Evolutionary conservation across 345 rosid species (phyloP).

Genomic region (Atalantia buxifolia): DNA sequence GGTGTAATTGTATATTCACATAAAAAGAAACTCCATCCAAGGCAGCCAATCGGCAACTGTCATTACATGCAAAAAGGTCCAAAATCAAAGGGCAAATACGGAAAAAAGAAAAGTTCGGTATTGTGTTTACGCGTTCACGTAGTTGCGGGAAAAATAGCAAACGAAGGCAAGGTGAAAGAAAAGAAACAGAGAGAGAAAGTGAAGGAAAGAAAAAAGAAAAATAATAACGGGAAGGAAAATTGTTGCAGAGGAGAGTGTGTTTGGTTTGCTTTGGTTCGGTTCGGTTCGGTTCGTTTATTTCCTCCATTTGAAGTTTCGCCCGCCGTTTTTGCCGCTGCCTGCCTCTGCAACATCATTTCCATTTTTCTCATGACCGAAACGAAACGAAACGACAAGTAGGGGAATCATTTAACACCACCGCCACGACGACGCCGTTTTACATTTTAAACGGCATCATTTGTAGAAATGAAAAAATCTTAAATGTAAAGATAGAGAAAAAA

Average conservation of each 20-base stretch:
- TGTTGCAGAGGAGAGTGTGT: slow-evolving; percentile 5
- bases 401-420: not conserved
- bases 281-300: not conserved
- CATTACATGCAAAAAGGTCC: too few species aligned
- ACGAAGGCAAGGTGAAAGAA: not conserved
- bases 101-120: not conserved
- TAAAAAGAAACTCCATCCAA: too few species aligned
- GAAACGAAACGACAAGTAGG: not conserved
- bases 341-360: not conserved
- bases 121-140: slow-evolving; percentile 35
- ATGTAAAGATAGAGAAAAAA: not conserved
- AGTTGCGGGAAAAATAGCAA: slow-evolving; percentile 13
- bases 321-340: slow-evolving; percentile 11
- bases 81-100: slow-evolving; percentile 16
- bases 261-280: not conserved
- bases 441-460: not conserved
- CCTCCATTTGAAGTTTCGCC: slow-evolving; percentile 12
- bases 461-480: too few species aligned
- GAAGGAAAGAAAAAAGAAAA: not conserved
- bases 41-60: too few species aligned
- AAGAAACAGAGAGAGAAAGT: slow-evolving; percentile 3
- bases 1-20: too few species aligned
- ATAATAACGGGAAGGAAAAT: not conserved
- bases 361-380: too few species aligned
- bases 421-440: not conserved